These are phyloP conservation scores for Lasiodiplodia hormozganensis DNA, from an alignment of 2,329 filamentous ascomycete genomes.

Conservation along the genomic window DNA sequence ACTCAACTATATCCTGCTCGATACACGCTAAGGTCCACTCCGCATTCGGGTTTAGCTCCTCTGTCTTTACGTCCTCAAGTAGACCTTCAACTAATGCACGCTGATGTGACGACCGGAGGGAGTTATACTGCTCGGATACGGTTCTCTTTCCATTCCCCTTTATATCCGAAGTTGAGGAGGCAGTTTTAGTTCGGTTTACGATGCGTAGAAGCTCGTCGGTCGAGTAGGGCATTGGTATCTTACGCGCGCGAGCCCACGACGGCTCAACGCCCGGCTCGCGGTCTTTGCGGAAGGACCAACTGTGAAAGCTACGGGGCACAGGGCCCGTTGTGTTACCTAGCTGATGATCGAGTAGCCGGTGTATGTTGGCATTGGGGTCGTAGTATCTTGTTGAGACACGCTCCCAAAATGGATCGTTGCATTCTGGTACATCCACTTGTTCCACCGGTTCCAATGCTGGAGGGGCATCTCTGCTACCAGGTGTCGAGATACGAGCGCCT, in stretches of 20 bases:
- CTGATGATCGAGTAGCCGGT: neutral
- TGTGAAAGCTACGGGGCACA: neutral
- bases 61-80: neutral
- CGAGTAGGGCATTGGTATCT: neutral
- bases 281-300: constrained; percentile 3
- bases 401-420: no score
- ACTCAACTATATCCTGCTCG: constrained; percentile 4
- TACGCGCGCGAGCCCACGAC: neutral
- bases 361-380: neutral
- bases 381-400: no score
- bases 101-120: neutral
- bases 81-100: neutral
- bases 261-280: neutral
- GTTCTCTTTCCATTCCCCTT: fast-evolving
- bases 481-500: neutral
- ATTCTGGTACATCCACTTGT: no score
- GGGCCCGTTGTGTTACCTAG: neutral
- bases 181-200: neutral
- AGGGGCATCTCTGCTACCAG: no score
- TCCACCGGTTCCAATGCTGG: no score
- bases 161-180: neutral
- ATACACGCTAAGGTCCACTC: constrained; percentile 13
- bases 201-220: constrained; percentile 4
- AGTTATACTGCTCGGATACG: constrained; percentile 4
- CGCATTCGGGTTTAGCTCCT: neutral